Conservation (phyloP, 78 protist genomes). For the Anaeramoeba ignava region DNA sequence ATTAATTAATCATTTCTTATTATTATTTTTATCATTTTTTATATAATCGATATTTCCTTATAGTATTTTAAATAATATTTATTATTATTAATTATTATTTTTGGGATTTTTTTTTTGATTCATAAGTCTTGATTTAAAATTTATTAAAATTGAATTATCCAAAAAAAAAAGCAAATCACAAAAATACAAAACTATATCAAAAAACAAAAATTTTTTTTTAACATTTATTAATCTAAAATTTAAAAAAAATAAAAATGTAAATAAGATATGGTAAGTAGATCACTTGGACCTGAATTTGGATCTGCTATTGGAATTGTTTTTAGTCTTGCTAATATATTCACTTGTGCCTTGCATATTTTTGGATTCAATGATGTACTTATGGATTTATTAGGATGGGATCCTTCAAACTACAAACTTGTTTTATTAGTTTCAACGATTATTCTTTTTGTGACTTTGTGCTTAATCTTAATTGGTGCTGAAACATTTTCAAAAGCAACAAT, state of each 20-base stretch:
- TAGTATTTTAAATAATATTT: neutral
- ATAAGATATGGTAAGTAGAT: no score
- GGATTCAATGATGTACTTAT: conserved; percentile 42
- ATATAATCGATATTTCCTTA: no score
- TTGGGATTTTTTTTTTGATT: no score
- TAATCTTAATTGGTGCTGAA: conserved; percentile 16
- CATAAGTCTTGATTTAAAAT: no score
- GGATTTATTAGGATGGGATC: neutral
- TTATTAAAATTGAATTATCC: no score
- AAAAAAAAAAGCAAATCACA: no score
- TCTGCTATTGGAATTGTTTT: conserved; percentile 51
- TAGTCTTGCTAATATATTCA: conserved; percentile 34
- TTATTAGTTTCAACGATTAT: neutral
- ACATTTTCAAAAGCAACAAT: conserved; percentile 7
- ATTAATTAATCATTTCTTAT: conserved; percentile 49
- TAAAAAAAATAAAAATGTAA: no score
- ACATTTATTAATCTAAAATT: no score
- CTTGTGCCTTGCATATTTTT: conserved; percentile 41
- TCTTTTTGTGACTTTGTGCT: neutral
- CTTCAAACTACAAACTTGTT: no score
- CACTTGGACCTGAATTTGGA: conserved; percentile 50
- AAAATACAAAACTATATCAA: no score
- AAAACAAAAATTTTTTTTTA: no score
- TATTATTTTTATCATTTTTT: neutral
- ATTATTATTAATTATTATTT: neutral